Evolutionary conservation across 805 yeast genomes (phyloP), one percentile per base, ranked within the genome.

Genomic region (Suhomyces vadensis): DNA sequence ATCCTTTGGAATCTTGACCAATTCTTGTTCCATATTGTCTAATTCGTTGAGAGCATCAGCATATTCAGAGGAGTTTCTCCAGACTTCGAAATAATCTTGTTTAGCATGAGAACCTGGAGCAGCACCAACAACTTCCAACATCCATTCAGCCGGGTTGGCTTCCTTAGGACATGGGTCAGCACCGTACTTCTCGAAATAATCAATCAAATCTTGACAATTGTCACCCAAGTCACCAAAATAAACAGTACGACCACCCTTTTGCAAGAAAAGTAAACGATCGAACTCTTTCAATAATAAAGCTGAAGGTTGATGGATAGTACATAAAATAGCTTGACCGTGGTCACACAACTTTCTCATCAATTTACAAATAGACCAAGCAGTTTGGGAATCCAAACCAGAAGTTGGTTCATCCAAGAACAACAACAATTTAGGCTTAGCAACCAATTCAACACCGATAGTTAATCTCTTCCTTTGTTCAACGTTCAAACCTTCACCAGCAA

Each of bases 251-350:
- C 82, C 82, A 52, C 81, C 81, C 50, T 68, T 73, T 49, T 67
- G 73, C 61, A 77, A 65, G 35, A 77, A 58, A 52, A 84, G 69
- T 53, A 87, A 71, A 55, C 90, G 77, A 59, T 88, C 95, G 59
- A 88, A 87, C 56, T 83, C 87, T 58, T 85, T 78, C 69, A 87
- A 74, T 58, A 87, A 70, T 46, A 84, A 73, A 42, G 95, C 91
- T 6, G 94, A 86, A 57, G 95, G 95, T 65, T 86, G 95, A 65
- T 86, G 94, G 53, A 86, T 86, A 21, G 95, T 86, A 41, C 73
- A 67, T 49, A 68, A 62, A 48, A 68, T 66, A 29, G 73, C 71
- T 48, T 67, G 74, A 21, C 73, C 73, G 44, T 64, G 65, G 49
- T 66, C 67, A 35, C 71, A 70, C 42, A 68, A 63, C 50, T 67